Evolutionary conservation across 768 basidiomycete species (phyloP), one percentile per base, ranked within the genome.

Genomic region (Mycena capillaripes): DNA sequence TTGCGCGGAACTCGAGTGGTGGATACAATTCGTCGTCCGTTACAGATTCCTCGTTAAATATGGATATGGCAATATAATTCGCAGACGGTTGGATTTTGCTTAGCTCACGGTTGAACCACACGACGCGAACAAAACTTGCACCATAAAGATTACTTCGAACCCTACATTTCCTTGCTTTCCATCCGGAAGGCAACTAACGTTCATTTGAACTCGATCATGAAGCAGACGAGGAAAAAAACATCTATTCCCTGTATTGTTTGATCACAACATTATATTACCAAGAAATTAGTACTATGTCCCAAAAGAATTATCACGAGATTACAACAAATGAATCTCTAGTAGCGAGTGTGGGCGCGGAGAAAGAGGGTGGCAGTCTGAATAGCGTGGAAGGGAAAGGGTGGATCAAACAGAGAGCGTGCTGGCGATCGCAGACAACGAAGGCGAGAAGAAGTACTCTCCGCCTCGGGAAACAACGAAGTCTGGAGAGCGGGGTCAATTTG

Each of bases 41-140:
- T 52, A 40, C 55, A 25, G 40, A 61, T 55, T 50, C 58, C 27
- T 10, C 38, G 38, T 38, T 38, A 16, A 10, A 38, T 10, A 73
- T 70, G 72, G 69, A 70, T 58, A 36, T 70, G 32, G 64, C 57
- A 38, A 53, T 36, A 34, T 59, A 36, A 48, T 36, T 23, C 36
- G 10, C 38, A 38, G 38, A 38, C 38, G 38, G 38, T 38, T 38
- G 38, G 16, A 38, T 38, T 38, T 38, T n/a, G n/a, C n/a, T n/a
- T n/a, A n/a, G n/a, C n/a, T n/a, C n/a, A n/a, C n/a, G n/a, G n/a
- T n/a, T n/a, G n/a, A n/a, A n/a, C n/a, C n/a, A n/a, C n/a, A n/a
- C n/a, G n/a, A n/a, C n/a, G n/a, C n/a, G n/a, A n/a, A n/a, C n/a
- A n/a, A n/a, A n/a, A n/a, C n/a, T n/a, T n/a, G n/a, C n/a, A n/a